Evolutionary conservation across 805 yeast species (phyloP).

Genomic region (Candida nanaspora): DNA sequence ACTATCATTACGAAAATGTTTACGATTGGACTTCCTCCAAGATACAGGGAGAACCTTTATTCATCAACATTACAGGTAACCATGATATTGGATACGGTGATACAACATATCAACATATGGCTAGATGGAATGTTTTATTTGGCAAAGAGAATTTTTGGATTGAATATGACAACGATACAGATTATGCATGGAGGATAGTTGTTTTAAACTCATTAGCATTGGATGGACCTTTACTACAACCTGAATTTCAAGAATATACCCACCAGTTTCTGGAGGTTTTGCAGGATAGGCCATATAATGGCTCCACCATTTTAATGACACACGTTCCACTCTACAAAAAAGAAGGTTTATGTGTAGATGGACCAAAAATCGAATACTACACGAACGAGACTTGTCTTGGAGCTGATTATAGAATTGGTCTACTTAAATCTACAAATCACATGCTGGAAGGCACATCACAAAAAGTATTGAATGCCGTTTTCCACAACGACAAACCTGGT

Average conservation of each 20-base stretch:
- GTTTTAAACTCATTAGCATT: constrained; percentile 75
- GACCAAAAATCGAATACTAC: constrained; percentile 65
- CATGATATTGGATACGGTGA: constrained; percentile 98
- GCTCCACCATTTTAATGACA: constrained; percentile 76
- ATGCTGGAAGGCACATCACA: constrained; percentile 60
- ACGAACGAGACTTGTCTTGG: constrained; percentile 38
- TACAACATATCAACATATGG: constrained; percentile 85
- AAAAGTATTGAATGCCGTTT: constrained; percentile 62
- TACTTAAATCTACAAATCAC: constrained; percentile 81
- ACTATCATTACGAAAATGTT: constrained; percentile 50
- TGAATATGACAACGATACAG: constrained; percentile 54
- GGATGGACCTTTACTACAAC: constrained; percentile 87
- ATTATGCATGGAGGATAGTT: constrained; percentile 82
- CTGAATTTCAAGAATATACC: constrained; percentile 57
- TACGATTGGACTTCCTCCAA: constrained; percentile 51
- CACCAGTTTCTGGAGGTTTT: constrained; percentile 68
- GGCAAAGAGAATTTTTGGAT: constrained; percentile 84
- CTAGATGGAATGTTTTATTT: constrained; percentile 64
- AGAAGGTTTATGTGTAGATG: constrained; percentile 81
- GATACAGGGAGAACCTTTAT: constrained; percentile 47
- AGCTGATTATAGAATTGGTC: constrained; percentile 64
- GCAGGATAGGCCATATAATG: constrained; percentile 48
- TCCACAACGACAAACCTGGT: constrained; percentile 63
- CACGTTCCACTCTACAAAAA: constrained; percentile 86
- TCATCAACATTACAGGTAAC: constrained; percentile 86